Evolutionary conservation across 2,329 filamentous ascomycete species (phyloP).

Genomic region (Blumeria hordei): DNA sequence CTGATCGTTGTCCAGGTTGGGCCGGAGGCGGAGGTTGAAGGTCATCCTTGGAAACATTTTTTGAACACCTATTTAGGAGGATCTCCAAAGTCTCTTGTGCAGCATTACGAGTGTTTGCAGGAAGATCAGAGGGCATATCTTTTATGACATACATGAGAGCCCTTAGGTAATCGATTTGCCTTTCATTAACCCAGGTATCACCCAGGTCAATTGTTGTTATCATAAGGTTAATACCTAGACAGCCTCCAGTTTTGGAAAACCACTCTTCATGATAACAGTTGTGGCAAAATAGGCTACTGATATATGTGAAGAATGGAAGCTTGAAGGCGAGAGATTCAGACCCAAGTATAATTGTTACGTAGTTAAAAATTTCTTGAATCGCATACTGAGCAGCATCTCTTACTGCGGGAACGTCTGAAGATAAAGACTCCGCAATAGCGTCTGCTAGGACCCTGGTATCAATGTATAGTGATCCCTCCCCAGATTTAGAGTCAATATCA

Average conservation of each 20-base stretch:
- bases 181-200: constrained; percentile 56
- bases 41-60: constrained; percentile 59
- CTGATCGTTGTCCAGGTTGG: constrained; percentile 30
- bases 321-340: constrained; percentile 44
- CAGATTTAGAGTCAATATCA: constrained; percentile 43
- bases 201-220: constrained; percentile 68
- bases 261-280: constrained; percentile 95
- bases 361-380: constrained; percentile 54
- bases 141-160: constrained; percentile 96
- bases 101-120: constrained; percentile 63
- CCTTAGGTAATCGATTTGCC: constrained; percentile 69
- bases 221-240: constrained; percentile 68
- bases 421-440: constrained; percentile 70
- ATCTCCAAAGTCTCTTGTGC: constrained; percentile 66
- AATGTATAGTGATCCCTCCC: constrained; percentile 68
- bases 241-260: constrained; percentile 92
- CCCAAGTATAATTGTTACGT: constrained; percentile 58
- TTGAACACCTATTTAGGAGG: constrained; percentile 55
- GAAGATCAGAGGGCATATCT: constrained; percentile 85
- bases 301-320: constrained; percentile 62
- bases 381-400: constrained; percentile 62
- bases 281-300: constrained; percentile 71
- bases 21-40: constrained; percentile 24
- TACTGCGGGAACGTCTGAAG: constrained; percentile 60
- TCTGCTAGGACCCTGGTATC: constrained; percentile 75